These are phyloP conservation scores for Lactarius sp. DNA, from an alignment of 768 basidiomycete genomes.

Conservation along the genomic window DNA sequence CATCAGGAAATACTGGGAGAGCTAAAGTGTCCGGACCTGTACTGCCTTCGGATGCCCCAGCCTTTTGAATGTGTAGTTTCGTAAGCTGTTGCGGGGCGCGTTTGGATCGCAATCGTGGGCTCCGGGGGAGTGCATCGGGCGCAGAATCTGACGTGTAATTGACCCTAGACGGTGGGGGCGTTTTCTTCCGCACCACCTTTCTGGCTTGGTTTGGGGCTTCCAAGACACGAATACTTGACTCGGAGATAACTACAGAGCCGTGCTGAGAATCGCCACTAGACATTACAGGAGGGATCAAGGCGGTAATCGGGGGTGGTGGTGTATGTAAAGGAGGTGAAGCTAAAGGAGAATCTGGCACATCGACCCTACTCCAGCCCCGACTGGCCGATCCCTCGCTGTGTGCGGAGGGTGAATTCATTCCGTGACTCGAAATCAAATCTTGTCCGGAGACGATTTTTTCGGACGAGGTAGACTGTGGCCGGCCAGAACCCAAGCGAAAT, in stretches of 20 bases:
- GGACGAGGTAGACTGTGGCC: constrained; percentile 34
- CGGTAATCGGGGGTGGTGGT: constrained; percentile 32
- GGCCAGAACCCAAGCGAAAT: constrained; percentile 28
- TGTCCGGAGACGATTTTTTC: constrained; percentile 14
- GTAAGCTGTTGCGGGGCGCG: constrained; percentile 44
- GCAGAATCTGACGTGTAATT: constrained; percentile 49
- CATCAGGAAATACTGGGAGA: constrained; percentile 48
- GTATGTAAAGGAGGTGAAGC: constrained; percentile 40
- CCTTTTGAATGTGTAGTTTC: constrained; percentile 43
- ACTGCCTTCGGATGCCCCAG: neutral
- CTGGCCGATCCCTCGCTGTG: constrained; percentile 27
- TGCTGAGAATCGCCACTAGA: constrained; percentile 31
- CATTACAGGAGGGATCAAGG: constrained; percentile 30
- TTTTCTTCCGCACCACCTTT: constrained; percentile 38
- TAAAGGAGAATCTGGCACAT: constrained; percentile 38
- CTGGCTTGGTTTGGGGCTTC: constrained; percentile 31
- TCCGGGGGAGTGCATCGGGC: constrained; percentile 35
- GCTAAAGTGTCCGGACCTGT: constrained; percentile 44
- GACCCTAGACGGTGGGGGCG: constrained; percentile 32
- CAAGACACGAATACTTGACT: constrained; percentile 28
- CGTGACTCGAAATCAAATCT: neutral
- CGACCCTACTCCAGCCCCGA: constrained; percentile 34
- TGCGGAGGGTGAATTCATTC: constrained; percentile 14
- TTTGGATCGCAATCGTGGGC: constrained; percentile 49
- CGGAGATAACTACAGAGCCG: constrained; percentile 33